phyloP scores from a whole-genome alignment of 306 rosid genomes.

The Lupinus albus region DNA sequence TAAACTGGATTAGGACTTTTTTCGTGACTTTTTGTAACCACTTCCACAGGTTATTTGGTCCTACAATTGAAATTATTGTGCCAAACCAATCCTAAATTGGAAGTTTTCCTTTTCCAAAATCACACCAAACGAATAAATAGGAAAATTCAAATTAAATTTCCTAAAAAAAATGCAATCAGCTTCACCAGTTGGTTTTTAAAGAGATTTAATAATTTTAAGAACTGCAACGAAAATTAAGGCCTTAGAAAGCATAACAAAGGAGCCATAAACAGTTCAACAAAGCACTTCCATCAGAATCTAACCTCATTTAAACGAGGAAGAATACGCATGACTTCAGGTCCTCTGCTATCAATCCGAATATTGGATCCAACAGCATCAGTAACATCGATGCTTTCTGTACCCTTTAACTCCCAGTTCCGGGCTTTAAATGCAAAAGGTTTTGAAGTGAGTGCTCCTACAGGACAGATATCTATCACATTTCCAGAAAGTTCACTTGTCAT shows the following conservation, averaged over 20 bases:
- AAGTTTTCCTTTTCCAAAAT: neutral
- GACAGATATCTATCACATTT: constrained; percentile 98
- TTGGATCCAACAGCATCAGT: constrained; percentile 99
- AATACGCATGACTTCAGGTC: constrained; percentile 95
- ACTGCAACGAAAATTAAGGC: neutral
- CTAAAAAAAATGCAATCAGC: neutral
- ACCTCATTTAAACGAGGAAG: constrained; percentile 96
- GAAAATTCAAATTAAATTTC: constrained; percentile 19
- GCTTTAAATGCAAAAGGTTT: constrained; percentile 99
- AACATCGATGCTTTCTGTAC: constrained; percentile 92
- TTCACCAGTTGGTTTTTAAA: constrained; percentile 7
- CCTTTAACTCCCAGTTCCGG: constrained; percentile 95
- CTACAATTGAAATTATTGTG: neutral
- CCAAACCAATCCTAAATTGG: constrained; percentile 2
- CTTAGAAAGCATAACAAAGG: constrained; percentile 6
- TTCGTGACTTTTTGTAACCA: constrained; percentile 15
- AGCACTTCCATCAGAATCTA: constrained; percentile 37
- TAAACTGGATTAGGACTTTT: neutral
- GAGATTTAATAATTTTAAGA: too few relatives aligned
- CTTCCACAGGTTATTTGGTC: neutral
- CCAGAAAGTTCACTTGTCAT: constrained; percentile 99
- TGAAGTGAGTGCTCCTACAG: constrained; percentile 95
- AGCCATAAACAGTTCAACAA: constrained; percentile 28
- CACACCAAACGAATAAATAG: neutral
- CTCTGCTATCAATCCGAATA: constrained; percentile 96